Base-by-base conservation (phyloP, 1,139 yeast species). In the Taphrina confusa region DNA sequence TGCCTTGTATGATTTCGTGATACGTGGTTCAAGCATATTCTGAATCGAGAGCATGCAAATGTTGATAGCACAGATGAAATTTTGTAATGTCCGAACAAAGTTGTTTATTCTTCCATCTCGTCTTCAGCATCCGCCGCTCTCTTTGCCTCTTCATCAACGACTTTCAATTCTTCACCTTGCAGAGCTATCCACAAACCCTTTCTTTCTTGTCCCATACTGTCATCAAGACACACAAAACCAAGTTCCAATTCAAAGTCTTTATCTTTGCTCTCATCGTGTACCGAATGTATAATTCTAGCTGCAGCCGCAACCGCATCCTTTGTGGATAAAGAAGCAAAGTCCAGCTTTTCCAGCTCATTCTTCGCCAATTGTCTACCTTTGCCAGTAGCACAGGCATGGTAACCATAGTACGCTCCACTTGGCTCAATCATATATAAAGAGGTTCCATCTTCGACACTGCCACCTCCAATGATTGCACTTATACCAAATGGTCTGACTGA, bases 401-500 rank as follows among this genome's bases (percentile, higher is more conserved):
- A 94, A 50, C 99, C 99, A 66, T 66, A 34, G 36, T 31, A 44
- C 6, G 90, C 79, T 64, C 99, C 98, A 73, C 95, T 87, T 66
- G 99, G 98, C 73, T 94, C 99, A 65, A 94, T 80, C 97, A 92
- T 91, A 75, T 87, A 91, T 70, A 94, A 80, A 72, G 91, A 97
- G 37, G 96, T 84, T 8, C 96, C 96, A 64, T 85, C 82, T 45
- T 82, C 84, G 5, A 31, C 45, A 72, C 91, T 97, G 54, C 88
- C 83, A 65, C 98, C 98, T 50, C 97, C 98, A 57, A 94, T 81
- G 65, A 94, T 91, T 14, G 96, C 84, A 57, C 90, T 84, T 61
- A 92, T 82, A 57, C 99, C 99, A 74, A 92, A 92, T 23, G 98
- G 99, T 73, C 99, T 84, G 11, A 94, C 98, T 31, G 97, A 90